Base-by-base conservation (phyloP, 2,329 filamentous ascomycete species). In the Alternaria triticina region DNA sequence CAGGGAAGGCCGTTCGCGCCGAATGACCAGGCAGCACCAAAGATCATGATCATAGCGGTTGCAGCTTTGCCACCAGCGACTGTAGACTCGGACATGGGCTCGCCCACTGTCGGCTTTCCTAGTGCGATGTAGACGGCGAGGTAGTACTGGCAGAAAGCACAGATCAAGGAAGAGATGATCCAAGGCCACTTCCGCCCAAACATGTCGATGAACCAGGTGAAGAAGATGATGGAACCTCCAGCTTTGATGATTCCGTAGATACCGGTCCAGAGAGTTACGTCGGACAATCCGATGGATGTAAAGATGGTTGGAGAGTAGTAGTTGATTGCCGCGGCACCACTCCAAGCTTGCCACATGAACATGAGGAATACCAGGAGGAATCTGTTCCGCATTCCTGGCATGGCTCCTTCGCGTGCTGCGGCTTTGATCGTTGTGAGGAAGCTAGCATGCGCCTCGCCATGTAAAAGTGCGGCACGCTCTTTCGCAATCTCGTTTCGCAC, bases 1-100 rank as follows among this genome's bases (percentile, higher is more conserved):
- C 80, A 82, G 0, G 80, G 80, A 0, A 82, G 65, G 3, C 81
- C 80, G 50, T 82, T 82, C 1, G 77, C 74, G 43, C 80, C 79
- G 44, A 81, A 79, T 9, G 74, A 78, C 80, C 79, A 82, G 1
- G 70, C 70, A 12, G 59, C 77, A 2, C 77, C 79, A 44, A 81
- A 82, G 9, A 82, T 77, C 79, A 81, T 81, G 33, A 82, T 81
- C 58, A 79, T 77, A 3, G 79, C 78, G 1, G 77, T 80, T 6
- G 79, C 79, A 12, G 72, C 80, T 58, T 81, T 79, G 33, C 79
- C 80, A 3, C 79, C 80, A 0, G 77, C 77, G 13, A 79, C 56
- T 1, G 76, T 79, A 4, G 74, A 75, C 5, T 74, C 66, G 6
- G 77, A 78, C 61, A 75, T 75, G 4, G 66, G 57, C 7, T 63